These are phyloP conservation scores for Paecilomyces niveus DNA, from an alignment of 2,329 filamentous ascomycete species.

Conservation along the genomic window DNA sequence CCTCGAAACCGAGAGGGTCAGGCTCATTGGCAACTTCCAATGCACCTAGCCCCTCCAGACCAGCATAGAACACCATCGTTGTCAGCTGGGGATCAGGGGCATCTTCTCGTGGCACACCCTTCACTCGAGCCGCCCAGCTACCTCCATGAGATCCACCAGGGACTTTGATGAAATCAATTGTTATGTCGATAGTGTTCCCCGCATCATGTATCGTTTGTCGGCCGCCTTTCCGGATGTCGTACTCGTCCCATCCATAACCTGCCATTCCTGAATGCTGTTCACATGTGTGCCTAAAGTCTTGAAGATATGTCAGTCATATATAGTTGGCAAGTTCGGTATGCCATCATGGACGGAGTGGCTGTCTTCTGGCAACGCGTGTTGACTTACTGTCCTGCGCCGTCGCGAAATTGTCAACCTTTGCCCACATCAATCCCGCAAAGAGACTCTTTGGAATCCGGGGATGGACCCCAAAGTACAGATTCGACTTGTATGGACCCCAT, in stretches of 20 bases:
- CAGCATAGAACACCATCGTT: slow-evolving; percentile 73
- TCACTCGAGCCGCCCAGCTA: slow-evolving; percentile 85
- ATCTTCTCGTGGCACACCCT: slow-evolving; percentile 67
- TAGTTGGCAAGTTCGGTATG: slow-evolving; percentile 1
- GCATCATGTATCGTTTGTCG: slow-evolving; percentile 86
- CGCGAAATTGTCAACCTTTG: slow-evolving; percentile 69
- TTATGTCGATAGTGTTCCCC: slow-evolving; percentile 81
- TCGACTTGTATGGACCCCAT: slow-evolving; percentile 93
- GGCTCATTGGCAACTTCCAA: slow-evolving; percentile 53
- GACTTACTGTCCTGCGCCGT: slow-evolving; percentile 67
- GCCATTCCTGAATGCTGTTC: slow-evolving; percentile 91
- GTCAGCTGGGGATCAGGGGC: slow-evolving; percentile 62
- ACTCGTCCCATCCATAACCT: slow-evolving; percentile 97
- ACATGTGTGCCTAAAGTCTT: slow-evolving; percentile 87
- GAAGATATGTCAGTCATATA: slow-evolving; percentile 11
- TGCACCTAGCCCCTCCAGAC: slow-evolving; percentile 67
- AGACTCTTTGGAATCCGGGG: slow-evolving; percentile 76
- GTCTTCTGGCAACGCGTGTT: background rate
- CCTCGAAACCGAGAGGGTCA: slow-evolving; percentile 47
- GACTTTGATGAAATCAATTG: slow-evolving; percentile 88
- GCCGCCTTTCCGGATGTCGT: slow-evolving; percentile 81
- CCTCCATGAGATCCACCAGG: slow-evolving; percentile 79
- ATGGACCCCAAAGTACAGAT: slow-evolving; percentile 86
- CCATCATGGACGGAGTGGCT: background rate
- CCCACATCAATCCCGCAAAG: slow-evolving; percentile 81